These are phyloP conservation scores for Syzygium syzygioides DNA, from an alignment of 441 rosid genomes.

Conservation along the genomic window DNA sequence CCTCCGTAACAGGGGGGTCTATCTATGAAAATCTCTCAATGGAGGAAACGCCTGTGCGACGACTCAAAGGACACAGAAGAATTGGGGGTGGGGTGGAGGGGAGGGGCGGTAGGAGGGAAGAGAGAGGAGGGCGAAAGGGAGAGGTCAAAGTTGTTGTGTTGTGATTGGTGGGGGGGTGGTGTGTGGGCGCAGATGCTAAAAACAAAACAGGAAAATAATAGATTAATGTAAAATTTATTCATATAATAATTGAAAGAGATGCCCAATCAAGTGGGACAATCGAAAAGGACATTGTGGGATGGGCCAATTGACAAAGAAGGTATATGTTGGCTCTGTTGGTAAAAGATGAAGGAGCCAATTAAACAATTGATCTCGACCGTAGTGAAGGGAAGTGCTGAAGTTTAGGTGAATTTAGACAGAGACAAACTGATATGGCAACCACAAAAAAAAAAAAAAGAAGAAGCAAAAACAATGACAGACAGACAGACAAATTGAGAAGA, in stretches of 20 bases:
- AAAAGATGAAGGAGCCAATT: not conserved
- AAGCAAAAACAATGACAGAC: not conserved
- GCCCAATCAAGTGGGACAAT: slow-evolving; percentile 21
- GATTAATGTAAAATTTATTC: not conserved
- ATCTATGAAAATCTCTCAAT: not conserved
- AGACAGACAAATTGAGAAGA: not conserved
- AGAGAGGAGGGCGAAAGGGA: slow-evolving; percentile 9
- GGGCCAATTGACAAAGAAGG: slow-evolving; percentile 17
- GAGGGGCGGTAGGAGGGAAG: not conserved
- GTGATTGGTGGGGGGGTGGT: slow-evolving; percentile 48
- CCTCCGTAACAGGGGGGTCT: not conserved
- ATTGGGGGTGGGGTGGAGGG: too few relatives aligned
- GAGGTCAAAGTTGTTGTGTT: slow-evolving; percentile 52
- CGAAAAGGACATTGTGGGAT: slow-evolving; percentile 20
- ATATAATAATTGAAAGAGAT: not conserved
- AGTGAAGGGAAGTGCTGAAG: not conserved
- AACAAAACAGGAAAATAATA: not conserved
- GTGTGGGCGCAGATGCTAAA: slow-evolving; percentile 34
- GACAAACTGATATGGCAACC: not conserved
- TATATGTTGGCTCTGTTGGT: not conserved
- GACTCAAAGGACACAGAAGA: not conserved
- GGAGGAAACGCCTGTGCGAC: not conserved
- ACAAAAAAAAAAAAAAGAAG: not conserved
- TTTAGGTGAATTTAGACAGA: not conserved
- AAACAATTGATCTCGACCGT: not conserved